Evolutionary conservation across 1,284 basidiomycete species (phyloP), one percentile per base, ranked within the genome.

Genomic region (Cutaneotrichosporon daszewskae): DNA sequence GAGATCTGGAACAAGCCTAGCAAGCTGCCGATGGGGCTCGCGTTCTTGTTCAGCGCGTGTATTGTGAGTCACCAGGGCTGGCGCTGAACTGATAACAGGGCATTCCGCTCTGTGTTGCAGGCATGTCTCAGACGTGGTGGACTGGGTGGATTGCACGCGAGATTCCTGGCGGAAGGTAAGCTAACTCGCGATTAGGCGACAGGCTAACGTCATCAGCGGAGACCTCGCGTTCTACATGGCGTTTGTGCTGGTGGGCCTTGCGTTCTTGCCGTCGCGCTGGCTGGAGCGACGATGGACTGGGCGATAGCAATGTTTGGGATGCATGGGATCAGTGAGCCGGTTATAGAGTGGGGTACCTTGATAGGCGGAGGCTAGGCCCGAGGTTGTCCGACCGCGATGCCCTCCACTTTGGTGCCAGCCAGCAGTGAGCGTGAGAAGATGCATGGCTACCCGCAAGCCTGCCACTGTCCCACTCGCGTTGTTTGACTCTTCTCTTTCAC

Each of bases 111-210:
- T 45, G 60, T 11, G 62, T 58, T 1, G 67, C 64, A 9, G 61
- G 62, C 9, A 72, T 72, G 64, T 54, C 64, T 6, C 64, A 68
- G 50, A 54, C 50, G 10, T 72, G 69, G 69, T 72, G 69, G 69
- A 60, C 57, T 13, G 68, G 69, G 18, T 72, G 69, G 69, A 64
- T 68, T 34, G 66, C 69, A 0, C 50, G 51, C 35, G 47, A 46
- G 34, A 65, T 71, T 28, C 51, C 62, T 5, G 62, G 61, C 12
- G 69, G 66, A 43, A 47, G 55, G 56, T 68, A 54, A 62, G 32
- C 40, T 22, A 13, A 5, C 12, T 37, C 1, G 14, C 16, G 13
- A 23, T 24, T 27, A 19, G 5, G n/a, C 36, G 14, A 22, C 12
- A 11, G 16, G 16, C 37, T 36, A 35, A 46, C 25, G 40, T 39